A percentile compares a stretch with the other conserved stretches of the same genome.
Evolutionary conservation across 2,329 filamentous ascomycete species (phyloP).

Genomic region (Microcyclospora tardicrescens): DNA sequence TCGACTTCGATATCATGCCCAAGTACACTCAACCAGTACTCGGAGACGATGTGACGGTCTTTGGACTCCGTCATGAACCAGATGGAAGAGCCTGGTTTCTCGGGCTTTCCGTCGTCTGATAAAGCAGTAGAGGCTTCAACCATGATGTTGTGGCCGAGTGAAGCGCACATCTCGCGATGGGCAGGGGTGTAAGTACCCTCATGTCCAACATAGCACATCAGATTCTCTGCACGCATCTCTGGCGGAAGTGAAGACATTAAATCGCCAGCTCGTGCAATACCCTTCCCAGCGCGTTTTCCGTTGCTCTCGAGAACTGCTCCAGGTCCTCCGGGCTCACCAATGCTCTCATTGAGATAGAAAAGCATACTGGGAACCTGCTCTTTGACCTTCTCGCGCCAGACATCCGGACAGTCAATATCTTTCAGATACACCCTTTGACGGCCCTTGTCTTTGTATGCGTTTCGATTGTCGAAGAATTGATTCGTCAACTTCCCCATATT

Average conservation of each 20-base stretch:
- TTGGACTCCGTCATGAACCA: slow-evolving; percentile 99
- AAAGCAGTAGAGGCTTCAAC: slow-evolving; percentile 65
- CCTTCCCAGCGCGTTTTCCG: slow-evolving; percentile 37
- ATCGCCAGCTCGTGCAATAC: slow-evolving; percentile 65
- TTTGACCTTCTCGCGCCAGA: slow-evolving; percentile 72
- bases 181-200: slow-evolving; percentile 94
- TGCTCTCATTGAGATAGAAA: slow-evolving; percentile 80
- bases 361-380: slow-evolving; percentile 67
- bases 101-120: slow-evolving; percentile 53
- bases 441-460: slow-evolving; percentile 64
- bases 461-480: slow-evolving; percentile 55
- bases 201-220: slow-evolving; percentile 97
- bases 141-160: slow-evolving; percentile 95
- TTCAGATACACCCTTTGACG: slow-evolving; percentile 88
- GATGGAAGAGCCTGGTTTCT: slow-evolving; percentile 72
- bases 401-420: slow-evolving; percentile 83
- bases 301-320: slow-evolving; percentile 39
- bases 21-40: slow-evolving; percentile 85
- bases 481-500: slow-evolving; percentile 75
- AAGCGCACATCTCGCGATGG: slow-evolving; percentile 96
- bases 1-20: slow-evolving; percentile 96
- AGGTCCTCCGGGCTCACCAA: slow-evolving; percentile 44
- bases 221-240: slow-evolving; percentile 83
- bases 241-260: slow-evolving; percentile 84
- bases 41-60: slow-evolving; percentile 76